Evolutionary conservation across 345 rosid species (phyloP).

Genomic region (Kernera saxatilis): DNA sequence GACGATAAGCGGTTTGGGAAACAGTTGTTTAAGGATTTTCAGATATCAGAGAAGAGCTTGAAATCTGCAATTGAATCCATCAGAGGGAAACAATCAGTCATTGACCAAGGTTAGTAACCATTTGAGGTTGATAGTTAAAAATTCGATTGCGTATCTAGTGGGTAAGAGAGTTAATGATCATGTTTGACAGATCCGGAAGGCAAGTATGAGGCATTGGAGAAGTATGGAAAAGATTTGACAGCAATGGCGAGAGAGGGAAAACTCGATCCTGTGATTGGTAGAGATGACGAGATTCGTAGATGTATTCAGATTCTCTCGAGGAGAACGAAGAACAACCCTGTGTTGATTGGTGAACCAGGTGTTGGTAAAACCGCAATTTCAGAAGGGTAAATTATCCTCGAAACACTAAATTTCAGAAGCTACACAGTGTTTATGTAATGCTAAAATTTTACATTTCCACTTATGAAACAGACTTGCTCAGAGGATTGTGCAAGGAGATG

Average conservation of each 20-base stretch:
- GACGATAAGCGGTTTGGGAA: slow-evolving; percentile 88
- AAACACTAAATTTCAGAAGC: background rate
- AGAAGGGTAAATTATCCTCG: slow-evolving; percentile 63
- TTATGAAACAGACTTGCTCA: slow-evolving; percentile 84
- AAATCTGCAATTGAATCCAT: slow-evolving; percentile 85
- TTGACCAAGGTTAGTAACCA: slow-evolving; percentile 70
- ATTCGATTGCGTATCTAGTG: background rate
- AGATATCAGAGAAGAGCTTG: slow-evolving; percentile 52
- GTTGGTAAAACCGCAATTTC: slow-evolving; percentile 99
- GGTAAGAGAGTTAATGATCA: background rate
- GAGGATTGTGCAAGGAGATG: slow-evolving; percentile 98
- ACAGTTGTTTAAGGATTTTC: slow-evolving; percentile 82
- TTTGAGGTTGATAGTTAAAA: background rate
- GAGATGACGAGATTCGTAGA: slow-evolving; percentile 98
- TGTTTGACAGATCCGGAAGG: slow-evolving; percentile 84
- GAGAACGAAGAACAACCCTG: slow-evolving; percentile 98
- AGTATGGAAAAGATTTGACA: slow-evolving; percentile 95
- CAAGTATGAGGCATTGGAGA: slow-evolving; percentile 91
- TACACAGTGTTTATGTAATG: background rate
- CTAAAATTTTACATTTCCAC: background rate
- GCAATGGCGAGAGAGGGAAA: slow-evolving; percentile 97
- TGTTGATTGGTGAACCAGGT: slow-evolving; percentile 97
- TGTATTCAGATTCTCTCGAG: slow-evolving; percentile 97
- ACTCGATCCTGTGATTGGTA: slow-evolving; percentile 96
- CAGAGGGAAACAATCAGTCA: slow-evolving; percentile 94